A percentile compares a stretch with the other conserved stretches of the same genome.
These are phyloP conservation scores for Kluyveromyces nonfermentans DNA, from an alignment of 805 yeast genomes.

Conservation along the genomic window DNA sequence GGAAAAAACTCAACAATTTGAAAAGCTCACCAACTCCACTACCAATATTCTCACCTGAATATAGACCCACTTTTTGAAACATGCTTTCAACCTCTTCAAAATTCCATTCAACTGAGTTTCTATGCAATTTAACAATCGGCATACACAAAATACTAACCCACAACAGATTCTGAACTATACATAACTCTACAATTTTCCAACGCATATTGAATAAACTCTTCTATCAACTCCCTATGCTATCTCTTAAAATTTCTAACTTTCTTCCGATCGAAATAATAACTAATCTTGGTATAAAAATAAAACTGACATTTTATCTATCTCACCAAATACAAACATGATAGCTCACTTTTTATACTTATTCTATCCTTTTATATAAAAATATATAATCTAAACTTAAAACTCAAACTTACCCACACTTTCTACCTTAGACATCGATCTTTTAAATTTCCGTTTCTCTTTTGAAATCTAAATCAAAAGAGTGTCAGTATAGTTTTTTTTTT, in stretches of 20 bases:
- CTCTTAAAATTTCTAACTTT: too few species aligned
- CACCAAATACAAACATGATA: too few species aligned
- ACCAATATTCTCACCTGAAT: not conserved
- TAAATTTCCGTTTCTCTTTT: not conserved
- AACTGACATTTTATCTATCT: too few species aligned
- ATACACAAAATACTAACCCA: not conserved
- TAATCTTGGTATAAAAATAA: too few species aligned
- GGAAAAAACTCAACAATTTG: not conserved
- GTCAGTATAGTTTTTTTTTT: not conserved
- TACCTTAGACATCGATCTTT: not conserved
- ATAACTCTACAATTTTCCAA: too few species aligned
- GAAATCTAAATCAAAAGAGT: not conserved
- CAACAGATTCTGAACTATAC: too few species aligned
- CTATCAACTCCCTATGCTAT: too few species aligned
- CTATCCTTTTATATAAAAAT: not conserved
- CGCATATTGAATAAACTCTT: too few species aligned
- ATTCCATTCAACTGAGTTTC: not conserved
- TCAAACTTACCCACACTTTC: too few species aligned
- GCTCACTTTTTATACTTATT: too few species aligned
- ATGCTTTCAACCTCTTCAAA: not conserved
- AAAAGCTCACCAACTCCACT: not conserved
- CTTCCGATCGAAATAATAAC: too few species aligned
- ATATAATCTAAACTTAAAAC: too few species aligned
- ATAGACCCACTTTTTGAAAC: not conserved
- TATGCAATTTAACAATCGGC: not conserved